Evolutionary conservation across 2,329 filamentous ascomycete species (phyloP), one percentile per base, ranked within the genome.

Genomic region (Neoscytalidium dimidiatum): DNA sequence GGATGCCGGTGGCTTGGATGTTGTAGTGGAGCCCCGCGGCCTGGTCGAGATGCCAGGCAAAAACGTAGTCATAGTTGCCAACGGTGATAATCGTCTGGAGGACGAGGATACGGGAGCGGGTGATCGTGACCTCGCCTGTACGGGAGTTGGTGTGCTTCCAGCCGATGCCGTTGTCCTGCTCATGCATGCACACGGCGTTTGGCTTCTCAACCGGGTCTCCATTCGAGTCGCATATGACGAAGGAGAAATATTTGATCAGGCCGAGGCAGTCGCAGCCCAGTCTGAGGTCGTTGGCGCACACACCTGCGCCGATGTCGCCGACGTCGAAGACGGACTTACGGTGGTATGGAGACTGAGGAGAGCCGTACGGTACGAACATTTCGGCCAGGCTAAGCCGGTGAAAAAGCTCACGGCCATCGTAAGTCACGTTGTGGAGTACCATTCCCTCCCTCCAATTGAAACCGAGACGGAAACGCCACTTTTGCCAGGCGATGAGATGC

Each of bases 381-480:
- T 82, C 79, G 4, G 76, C 71, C 13, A 81, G 68, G 2, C 77
- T 78, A 3, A 82, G 68, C 1, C 79, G 74, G 64, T 81, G 80
- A 68, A 81, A 81, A 6, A 81, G 61, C 31, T 72, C 77, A 4
- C 78, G 75, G 3, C 71, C 70, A 52, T 78, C 77, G 62, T 80
- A 81, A 14, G 72, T 71, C 8, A 81, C 70, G 46, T 82, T 75
- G 62, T 81, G 78, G 3, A 82, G 69, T 0, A 77, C 78, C 14
- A 80, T 67, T 0, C 79, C 80, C 66, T 82, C 80, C 3, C 80
- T 75, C 38, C 80, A 81, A 64, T 82, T 83, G 68, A 82, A 83
- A 0, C 77, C 81, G 3, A 82, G 71, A 1, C 75, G 73, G 63
- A 82, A 72, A 1, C 69, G 71, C 80, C 79, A 82, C 62, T 82